Evolutionary conservation across 306 rosid genomes (phyloP), one percentile per base, ranked within the genome.

Genomic region (Begonia masoniana): DNA sequence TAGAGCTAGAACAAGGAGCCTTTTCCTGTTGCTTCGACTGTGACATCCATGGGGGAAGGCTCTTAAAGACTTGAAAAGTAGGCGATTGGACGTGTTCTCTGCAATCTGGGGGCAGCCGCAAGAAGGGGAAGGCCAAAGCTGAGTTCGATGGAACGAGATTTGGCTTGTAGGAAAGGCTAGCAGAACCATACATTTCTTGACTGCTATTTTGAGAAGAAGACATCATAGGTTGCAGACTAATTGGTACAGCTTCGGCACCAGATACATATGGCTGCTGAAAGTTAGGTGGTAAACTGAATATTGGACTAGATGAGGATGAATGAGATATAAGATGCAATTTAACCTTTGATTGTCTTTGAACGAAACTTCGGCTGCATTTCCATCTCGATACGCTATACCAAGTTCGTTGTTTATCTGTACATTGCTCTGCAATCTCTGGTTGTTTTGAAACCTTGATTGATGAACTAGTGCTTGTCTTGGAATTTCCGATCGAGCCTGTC

Each of bases 61-160:
- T 66, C 61, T 70, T 59, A 23, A 68, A 64, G 62, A 70, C 72
- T 62, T 76, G 72, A 65, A 64, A 69, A 80, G 85, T 74, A 56
- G 83, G 43, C 45, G 79, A 52, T 53, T 69, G 76, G 49, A 71
- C 71, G 51, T 67, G 69, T 41, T 71, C 87, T 63, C 74, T 62
- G 58, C 59, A 63, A 60, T 69, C 72, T 10, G 82, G 80, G 65
- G 71, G 9, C 39, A 31, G 7, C 7, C 39, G 74, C 68, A 81
- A 62, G 75, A 83, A 83, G 62, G 96, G 92, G 63, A 83, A 83
- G 49, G 68, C 82, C 4, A 75, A 71, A 7, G 53, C 68, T 47
- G 81, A 65, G 58, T 80, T 75, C 35, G 72, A 41, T 41, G 63
- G 76, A 43, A 80, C 79, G 26, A 52, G 64, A 60, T 59, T 74